These are phyloP conservation scores for Leishmania turanica DNA, from an alignment of 208 protist species.

Conservation along the genomic window DNA sequence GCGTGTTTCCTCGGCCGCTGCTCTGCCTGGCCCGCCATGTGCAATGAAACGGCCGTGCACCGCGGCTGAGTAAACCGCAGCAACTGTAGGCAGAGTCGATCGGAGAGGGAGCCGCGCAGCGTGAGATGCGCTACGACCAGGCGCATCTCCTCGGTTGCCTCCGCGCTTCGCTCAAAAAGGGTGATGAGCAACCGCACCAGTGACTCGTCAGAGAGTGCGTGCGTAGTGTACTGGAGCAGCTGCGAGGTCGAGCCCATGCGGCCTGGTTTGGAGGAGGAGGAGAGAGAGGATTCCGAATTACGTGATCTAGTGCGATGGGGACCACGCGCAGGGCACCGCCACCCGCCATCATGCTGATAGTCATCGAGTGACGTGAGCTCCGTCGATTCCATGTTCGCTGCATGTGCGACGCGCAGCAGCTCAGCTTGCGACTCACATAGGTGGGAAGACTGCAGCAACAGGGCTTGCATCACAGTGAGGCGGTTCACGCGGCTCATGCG, in stretches of 20 bases:
- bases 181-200: constrained; percentile 25
- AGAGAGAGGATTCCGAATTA: not conserved
- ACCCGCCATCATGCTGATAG: not conserved
- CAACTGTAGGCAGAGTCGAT: constrained; percentile 26
- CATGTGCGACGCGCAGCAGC: constrained; percentile 22
- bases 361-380: not conserved
- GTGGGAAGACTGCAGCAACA: constrained; percentile 38
- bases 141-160: constrained; percentile 14
- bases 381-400: not conserved
- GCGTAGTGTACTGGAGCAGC: constrained; percentile 26
- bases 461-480: constrained; percentile 51
- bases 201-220: constrained; percentile 24
- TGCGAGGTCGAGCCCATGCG: constrained; percentile 7
- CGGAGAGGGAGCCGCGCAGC: constrained; percentile 16
- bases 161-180: not conserved
- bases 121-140: constrained; percentile 28
- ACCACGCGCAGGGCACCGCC: not conserved
- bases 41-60: not conserved
- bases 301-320: not conserved
- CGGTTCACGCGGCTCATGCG: constrained; percentile 45
- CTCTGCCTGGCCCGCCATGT: not conserved
- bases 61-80: constrained; percentile 12
- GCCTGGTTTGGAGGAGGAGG: not conserved
- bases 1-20: not conserved
- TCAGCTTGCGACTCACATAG: constrained; percentile 33